Base-by-base conservation (phyloP, 257 asterid species). In the Rhazya stricta region DNA sequence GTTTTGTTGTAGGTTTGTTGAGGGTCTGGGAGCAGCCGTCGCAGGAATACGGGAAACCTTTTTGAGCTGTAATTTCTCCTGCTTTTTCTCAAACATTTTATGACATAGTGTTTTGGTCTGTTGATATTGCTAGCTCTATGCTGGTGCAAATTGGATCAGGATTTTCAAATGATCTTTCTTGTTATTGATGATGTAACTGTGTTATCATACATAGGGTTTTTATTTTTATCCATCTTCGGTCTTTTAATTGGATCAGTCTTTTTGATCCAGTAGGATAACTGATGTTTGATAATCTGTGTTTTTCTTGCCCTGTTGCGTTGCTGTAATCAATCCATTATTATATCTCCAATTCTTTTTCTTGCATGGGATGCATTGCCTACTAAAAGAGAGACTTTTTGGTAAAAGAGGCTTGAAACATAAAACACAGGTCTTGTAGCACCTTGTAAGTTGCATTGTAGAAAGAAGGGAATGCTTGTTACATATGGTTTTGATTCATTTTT, bases 11-110 rank as follows among this genome's bases (percentile, higher is more conserved):
- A 88, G 96, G 96, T 81, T 84, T 85, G 54, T 72, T 89, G 83
- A 80, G 91, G 82, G 73, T 76, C 51, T 87, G 92, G 94, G 94
- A 89, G 87, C 93, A 85, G 86, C 91, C 92, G 41, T n/a, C 85
- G 1, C 91, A 84, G 72, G 91, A 91, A 60, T 89, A 82, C 6
- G 86, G 88, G 79, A 91, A 85, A 71, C 93, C 91, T 63, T 89
- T 87, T 83, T 86, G 87, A 89, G 79, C 82, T 36, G 57, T 68
- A 73, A 16, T 9, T 50, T 66, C 51, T 76, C 60, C 42, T 46
- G 74, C 57, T 75, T 39, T 71, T 30, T 50, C 13, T 51, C 43
- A 18, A 32, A 41, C 36, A 41, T 19, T 72, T 61, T 16, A 42
- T 69, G 46, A 39, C 36, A 4, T 21, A 36, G 46, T 65, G n/a